A percentile compares a stretch with the other conserved stretches of the same genome.
These are phyloP conservation scores for Suillus spraguei DNA, from an alignment of 768 basidiomycete genomes.

Conservation along the genomic window DNA sequence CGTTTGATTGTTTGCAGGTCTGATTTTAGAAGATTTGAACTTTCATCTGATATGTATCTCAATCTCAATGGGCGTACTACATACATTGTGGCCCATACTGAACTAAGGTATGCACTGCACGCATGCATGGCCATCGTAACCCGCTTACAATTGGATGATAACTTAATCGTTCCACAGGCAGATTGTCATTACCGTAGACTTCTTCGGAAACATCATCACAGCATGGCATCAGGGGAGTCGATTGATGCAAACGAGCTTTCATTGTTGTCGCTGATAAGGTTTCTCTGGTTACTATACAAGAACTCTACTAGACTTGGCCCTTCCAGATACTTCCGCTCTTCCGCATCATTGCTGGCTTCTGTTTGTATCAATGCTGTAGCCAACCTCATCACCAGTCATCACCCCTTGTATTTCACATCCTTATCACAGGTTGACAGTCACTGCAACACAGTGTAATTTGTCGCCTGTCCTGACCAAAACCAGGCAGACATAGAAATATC, in stretches of 20 bases:
- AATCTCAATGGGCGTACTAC: background rate
- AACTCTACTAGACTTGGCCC: background rate
- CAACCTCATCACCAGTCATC: background rate
- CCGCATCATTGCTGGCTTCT: background rate
- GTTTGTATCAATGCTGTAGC: background rate
- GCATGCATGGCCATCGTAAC: background rate
- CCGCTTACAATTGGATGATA: background rate
- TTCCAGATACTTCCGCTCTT: background rate
- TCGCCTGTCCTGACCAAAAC: background rate
- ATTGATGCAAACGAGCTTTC: background rate
- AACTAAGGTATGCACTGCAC: background rate
- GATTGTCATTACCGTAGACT: background rate
- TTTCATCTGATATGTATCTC: background rate
- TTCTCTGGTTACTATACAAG: background rate
- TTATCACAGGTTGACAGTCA: background rate
- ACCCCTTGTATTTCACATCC: background rate
- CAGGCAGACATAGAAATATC: background rate
- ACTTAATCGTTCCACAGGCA: background rate
- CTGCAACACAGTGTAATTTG: background rate
- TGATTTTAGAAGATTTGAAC: background rate
- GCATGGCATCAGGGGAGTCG: background rate
- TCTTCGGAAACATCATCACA: background rate
- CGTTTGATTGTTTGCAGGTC: background rate
- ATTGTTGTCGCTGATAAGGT: constrained; percentile 1
- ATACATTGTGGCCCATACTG: background rate